Evolutionary conservation across 2,329 filamentous ascomycete species (phyloP).

Genomic region (Annulohypoxylon truncatum): DNA sequence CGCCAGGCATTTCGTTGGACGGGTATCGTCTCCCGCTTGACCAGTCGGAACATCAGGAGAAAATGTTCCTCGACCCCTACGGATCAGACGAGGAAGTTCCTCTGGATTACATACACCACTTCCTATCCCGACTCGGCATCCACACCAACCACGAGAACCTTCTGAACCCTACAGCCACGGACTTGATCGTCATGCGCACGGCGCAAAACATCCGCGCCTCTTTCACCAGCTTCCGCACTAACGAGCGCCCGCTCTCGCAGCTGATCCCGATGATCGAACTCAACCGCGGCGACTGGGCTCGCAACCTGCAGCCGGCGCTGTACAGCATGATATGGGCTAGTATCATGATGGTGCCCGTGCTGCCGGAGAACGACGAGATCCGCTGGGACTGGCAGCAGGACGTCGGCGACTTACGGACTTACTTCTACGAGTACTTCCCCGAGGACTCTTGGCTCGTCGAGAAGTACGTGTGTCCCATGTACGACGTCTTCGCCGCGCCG

Average conservation of each 20-base stretch:
- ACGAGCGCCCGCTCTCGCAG: constrained; percentile 54
- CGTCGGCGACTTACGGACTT: constrained; percentile 72
- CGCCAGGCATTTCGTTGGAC: constrained; percentile 70
- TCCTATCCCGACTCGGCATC: constrained; percentile 65
- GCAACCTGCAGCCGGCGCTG: constrained; percentile 67
- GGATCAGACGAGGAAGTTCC: constrained; percentile 75
- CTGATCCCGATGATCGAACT: constrained; percentile 53
- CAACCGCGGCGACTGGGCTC: constrained; percentile 64
- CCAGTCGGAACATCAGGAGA: constrained; percentile 56
- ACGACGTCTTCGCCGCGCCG: constrained; percentile 57
- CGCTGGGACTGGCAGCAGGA: constrained; percentile 68
- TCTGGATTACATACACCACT: constrained; percentile 65
- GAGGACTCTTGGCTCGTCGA: constrained; percentile 80
- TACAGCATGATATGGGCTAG: constrained; percentile 81
- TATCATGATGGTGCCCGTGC: constrained; percentile 64
- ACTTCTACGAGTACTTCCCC: constrained; percentile 72
- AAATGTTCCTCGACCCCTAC: constrained; percentile 89
- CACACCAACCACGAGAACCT: constrained; percentile 60
- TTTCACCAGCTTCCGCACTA: constrained; percentile 61
- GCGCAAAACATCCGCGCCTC: constrained; percentile 85
- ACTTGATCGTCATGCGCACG: constrained; percentile 78
- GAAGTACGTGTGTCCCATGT: constrained; percentile 73
- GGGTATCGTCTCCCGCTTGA: constrained; percentile 54
- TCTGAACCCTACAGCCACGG: constrained; percentile 71
- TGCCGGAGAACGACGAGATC: constrained; percentile 53